Evolutionary conservation across 2,329 filamentous ascomycete genomes (phyloP).

Genomic region (Paraphaeosphaeria sporulosa): DNA sequence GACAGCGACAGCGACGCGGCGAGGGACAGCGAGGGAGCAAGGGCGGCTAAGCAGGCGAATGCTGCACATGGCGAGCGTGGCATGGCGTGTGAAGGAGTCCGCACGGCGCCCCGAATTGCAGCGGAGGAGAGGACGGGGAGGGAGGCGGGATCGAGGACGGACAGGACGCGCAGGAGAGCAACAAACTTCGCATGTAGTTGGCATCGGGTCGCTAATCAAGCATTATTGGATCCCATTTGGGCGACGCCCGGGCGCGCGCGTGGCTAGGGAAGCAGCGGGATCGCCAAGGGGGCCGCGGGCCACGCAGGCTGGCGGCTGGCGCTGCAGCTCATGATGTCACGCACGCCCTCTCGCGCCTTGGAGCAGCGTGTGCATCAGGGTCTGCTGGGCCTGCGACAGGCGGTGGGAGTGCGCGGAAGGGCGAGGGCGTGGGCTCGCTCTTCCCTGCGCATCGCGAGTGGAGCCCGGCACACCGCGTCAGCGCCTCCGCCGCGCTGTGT

Average conservation of each 20-base stretch:
- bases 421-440: not conserved
- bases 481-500: constrained; percentile 35
- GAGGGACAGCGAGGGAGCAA: constrained; percentile 19
- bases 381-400: not conserved
- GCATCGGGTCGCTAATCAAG: constrained; percentile 7
- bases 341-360: not conserved
- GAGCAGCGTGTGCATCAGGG: not conserved
- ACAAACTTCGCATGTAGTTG: not conserved
- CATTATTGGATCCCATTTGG: constrained; percentile 10
- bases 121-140: not conserved
- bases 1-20: constrained; percentile 46
- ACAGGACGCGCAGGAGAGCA: constrained; percentile 3
- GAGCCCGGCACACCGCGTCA: not conserved
- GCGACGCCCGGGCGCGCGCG: not conserved
- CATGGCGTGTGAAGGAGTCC: not conserved
- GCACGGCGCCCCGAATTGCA: not conserved
- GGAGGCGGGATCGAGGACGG: not conserved
- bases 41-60: constrained; percentile 23
- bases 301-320: not conserved
- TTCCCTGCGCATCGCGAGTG: not conserved
- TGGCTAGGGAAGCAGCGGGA: constrained; percentile 10
- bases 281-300: not conserved
- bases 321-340: constrained; percentile 6
- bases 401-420: not conserved
- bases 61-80: constrained; percentile 28